Evolutionary conservation across 2,329 filamentous ascomycete species (phyloP).

Genomic region (Fusarium piperis): DNA sequence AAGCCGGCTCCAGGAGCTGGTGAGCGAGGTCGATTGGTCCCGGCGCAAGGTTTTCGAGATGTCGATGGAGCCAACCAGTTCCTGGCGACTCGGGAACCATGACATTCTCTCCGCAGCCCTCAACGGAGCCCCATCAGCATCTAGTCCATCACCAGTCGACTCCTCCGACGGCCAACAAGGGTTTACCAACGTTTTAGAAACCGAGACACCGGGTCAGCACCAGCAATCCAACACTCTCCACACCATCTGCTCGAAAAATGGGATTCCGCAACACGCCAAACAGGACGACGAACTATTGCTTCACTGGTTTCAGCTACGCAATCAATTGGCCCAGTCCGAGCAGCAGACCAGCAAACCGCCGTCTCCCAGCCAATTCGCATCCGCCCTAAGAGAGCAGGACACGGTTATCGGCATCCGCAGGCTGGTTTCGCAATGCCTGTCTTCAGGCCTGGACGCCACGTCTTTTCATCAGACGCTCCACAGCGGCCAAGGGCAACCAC

Average conservation of each 20-base stretch:
- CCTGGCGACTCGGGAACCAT: constrained; percentile 53
- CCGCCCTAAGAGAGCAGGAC: constrained; percentile 34
- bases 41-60: constrained; percentile 41
- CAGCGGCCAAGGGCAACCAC: not conserved
- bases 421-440: constrained; percentile 44
- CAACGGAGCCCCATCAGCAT: constrained; percentile 27
- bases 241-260: constrained; percentile 32
- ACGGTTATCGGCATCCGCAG: constrained; percentile 45
- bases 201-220: constrained; percentile 7
- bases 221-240: constrained; percentile 24
- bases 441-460: constrained; percentile 30
- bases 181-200: constrained; percentile 2
- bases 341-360: constrained; percentile 1
- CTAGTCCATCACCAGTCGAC: constrained; percentile 5
- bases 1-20: constrained; percentile 44
- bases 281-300: constrained; percentile 46
- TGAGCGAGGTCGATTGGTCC: constrained; percentile 40
- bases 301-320: constrained; percentile 49
- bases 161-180: constrained; percentile 14
- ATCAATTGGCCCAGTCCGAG: constrained; percentile 18
- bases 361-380: constrained; percentile 22
- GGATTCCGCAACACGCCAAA: constrained; percentile 22
- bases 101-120: constrained; percentile 57
- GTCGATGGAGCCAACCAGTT: constrained; percentile 34
- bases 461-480: constrained; percentile 20